These are phyloP conservation scores for Penicillium verrucosum DNA, from an alignment of 2,329 filamentous ascomycete species.

Conservation along the genomic window DNA sequence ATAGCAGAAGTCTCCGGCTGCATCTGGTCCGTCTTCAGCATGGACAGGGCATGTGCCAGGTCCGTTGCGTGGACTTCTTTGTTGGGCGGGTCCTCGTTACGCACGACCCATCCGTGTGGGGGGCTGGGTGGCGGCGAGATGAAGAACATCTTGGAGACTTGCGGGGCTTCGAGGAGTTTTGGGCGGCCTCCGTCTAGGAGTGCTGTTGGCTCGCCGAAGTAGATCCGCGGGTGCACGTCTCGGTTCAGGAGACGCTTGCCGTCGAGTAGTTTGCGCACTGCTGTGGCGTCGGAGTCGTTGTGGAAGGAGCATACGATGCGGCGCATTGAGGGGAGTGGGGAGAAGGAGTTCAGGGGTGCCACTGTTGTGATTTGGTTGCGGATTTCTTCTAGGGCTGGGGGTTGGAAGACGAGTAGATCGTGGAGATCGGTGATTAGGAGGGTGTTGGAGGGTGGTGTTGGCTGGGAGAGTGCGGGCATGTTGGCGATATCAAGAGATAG, in stretches of 20 bases:
- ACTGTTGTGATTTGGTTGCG: constrained; percentile 42
- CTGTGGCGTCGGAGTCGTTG: constrained; percentile 41
- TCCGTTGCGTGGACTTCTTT: constrained; percentile 64
- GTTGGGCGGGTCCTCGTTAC: constrained; percentile 62
- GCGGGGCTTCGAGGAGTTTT: constrained; percentile 54
- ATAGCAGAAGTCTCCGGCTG: constrained; percentile 8
- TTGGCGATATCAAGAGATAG: constrained; percentile 48
- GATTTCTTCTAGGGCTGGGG: constrained; percentile 42
- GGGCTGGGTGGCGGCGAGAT: constrained; percentile 63
- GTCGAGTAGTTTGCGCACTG: constrained; percentile 45
- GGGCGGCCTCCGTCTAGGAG: constrained; percentile 37
- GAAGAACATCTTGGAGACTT: constrained; percentile 62
- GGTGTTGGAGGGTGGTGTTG: constrained; percentile 49
- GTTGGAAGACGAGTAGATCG: constrained; percentile 47
- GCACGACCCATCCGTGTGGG: constrained; percentile 63
- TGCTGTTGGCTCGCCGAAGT: constrained; percentile 55
- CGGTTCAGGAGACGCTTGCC: constrained; percentile 33
- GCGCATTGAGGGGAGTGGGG: constrained; percentile 49
- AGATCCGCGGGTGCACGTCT: constrained; percentile 42
- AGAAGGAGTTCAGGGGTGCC: constrained; percentile 49
- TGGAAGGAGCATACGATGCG: constrained; percentile 52
- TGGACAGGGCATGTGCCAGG: constrained; percentile 55
- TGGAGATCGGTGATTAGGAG: constrained; percentile 51
- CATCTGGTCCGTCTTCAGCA: constrained; percentile 40
- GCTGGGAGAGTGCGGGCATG: constrained; percentile 45